Conservation (phyloP, 768 basidiomycete genomes). For the Favolaschia claudopus region DNA sequence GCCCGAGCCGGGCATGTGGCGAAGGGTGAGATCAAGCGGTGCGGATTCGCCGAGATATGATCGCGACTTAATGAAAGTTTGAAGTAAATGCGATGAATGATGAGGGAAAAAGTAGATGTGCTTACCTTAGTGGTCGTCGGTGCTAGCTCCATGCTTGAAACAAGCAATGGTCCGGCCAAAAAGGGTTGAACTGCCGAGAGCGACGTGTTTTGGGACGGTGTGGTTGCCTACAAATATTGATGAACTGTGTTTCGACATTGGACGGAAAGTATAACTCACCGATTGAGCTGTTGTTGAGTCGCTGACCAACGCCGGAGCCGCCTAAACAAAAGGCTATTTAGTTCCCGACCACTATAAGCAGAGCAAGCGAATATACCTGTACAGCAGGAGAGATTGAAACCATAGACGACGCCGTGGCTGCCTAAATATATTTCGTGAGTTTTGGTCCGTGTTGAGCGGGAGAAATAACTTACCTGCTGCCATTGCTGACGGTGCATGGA, state of each 20-base stretch:
- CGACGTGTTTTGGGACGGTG: too few relatives aligned
- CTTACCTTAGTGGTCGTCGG: background rate
- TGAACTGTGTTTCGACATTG: too few relatives aligned
- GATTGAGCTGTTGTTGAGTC: too few relatives aligned
- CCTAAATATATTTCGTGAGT: too few relatives aligned
- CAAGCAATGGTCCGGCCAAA: constrained; percentile 1
- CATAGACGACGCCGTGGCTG: background rate
- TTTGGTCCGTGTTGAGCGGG: background rate
- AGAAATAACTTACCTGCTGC: background rate
- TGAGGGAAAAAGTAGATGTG: too few relatives aligned
- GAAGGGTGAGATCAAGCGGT: background rate
- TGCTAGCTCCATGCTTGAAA: background rate
- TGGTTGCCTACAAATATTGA: too few relatives aligned
- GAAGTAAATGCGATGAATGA: background rate
- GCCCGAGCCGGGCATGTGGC: background rate
- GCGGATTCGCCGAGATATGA: background rate
- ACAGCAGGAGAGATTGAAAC: background rate
- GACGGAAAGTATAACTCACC: too few relatives aligned
- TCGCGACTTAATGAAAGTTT: background rate
- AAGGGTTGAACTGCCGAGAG: too few relatives aligned
- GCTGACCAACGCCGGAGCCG: too few relatives aligned
- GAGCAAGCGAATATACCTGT: too few relatives aligned
- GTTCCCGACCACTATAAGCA: too few relatives aligned
- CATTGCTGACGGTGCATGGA: background rate
- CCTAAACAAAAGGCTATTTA: too few relatives aligned